Conservation (phyloP, 2,329 filamentous ascomycete species). For the Sporothrix luriei region DNA sequence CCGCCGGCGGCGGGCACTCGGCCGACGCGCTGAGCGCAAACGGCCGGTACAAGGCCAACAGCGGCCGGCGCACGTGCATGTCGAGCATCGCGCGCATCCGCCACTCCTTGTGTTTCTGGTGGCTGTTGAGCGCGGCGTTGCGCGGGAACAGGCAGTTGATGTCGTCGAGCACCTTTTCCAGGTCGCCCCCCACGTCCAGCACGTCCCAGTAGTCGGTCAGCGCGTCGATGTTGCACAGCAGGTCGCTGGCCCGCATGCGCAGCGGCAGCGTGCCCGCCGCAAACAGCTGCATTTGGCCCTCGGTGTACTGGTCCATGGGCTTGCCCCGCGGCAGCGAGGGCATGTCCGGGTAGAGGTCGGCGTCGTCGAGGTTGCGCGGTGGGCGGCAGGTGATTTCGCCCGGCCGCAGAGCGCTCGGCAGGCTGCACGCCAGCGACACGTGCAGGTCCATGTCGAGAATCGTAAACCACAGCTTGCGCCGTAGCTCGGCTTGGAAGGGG, state of each 20-base stretch:
- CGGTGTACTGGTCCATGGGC: slow-evolving; percentile 56
- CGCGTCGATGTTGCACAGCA: slow-evolving; percentile 56
- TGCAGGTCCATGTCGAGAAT: slow-evolving; percentile 61
- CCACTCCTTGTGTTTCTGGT: slow-evolving; percentile 56
- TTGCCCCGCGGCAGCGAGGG: slow-evolving; percentile 52
- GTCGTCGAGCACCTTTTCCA: slow-evolving; percentile 58
- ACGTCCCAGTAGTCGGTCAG: slow-evolving; percentile 58
- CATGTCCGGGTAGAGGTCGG: slow-evolving; percentile 53
- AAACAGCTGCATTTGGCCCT: slow-evolving; percentile 58
- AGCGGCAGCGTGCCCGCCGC: slow-evolving; percentile 54
- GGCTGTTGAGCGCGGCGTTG: slow-evolving; percentile 47
- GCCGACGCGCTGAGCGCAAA: slow-evolving; percentile 54
- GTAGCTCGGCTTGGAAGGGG: slow-evolving; percentile 56
- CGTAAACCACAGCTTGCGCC: slow-evolving; percentile 59
- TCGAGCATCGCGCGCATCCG: slow-evolving; percentile 55
- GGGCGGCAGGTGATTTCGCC: slow-evolving; percentile 58
- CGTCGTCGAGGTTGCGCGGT: slow-evolving; percentile 58
- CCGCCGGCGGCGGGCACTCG: slow-evolving; percentile 51
- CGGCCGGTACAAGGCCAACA: slow-evolving; percentile 58
- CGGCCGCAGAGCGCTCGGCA: slow-evolving; percentile 56
- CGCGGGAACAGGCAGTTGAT: slow-evolving; percentile 57
- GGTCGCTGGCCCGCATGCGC: slow-evolving; percentile 54
- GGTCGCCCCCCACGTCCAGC: slow-evolving; percentile 55
- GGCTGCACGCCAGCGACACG: slow-evolving; percentile 55
- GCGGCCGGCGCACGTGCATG: slow-evolving; percentile 57